Evolutionary conservation across 2,329 filamentous ascomycete species (phyloP), one percentile per base, ranked within the genome.

Genomic region (Aureobasidium sp.): DNA sequence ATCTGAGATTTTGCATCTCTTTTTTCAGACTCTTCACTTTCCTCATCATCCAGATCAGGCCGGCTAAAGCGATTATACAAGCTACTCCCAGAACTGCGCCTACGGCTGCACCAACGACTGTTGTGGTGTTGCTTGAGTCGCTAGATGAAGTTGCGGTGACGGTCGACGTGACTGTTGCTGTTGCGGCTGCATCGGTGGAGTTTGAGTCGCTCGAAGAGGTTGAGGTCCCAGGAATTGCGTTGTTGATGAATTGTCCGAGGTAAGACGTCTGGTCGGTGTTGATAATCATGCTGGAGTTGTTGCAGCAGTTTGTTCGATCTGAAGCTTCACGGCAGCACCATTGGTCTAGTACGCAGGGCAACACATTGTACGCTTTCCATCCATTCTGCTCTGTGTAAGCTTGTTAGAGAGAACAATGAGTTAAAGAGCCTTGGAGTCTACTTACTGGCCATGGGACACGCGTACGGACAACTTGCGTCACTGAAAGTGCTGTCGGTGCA

Each of bases 41-140:
- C 36, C 44, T 44, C 45, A 62, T 50, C 53, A 59, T 62, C 45
- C 44, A 62, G 4, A 57, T 27, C 30, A 62, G 16, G 3, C 61
- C 61, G 2, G 25, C 27, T 13, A 62, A 29, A n/a, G 53, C 61
- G 16, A 58, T 36, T 29, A 62, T 42, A 11, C 58, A 59, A 5
- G 54, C 53, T 27, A 50, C 44, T 10, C 61, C 61, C 2, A 62
- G 45, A 11, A 50, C 54, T 13, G 53, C 47, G 2, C 61, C 61
- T 0, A 62, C 61, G 9, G 61, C 50, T n/a, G 54, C 61, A 30
- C 61, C 61, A 2, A 62, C 61, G 2, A 62, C 53, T 0, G 44
- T 45, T 6, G 54, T 47, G 15, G 44, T 50, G 21, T 59, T 39
- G 27, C 25, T 15, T 8, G 55, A 36, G 3, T n/a, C 13, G 25